Conservation (phyloP, 495 filamentous ascomycete species). For the Xeromyces bisporus region DNA sequence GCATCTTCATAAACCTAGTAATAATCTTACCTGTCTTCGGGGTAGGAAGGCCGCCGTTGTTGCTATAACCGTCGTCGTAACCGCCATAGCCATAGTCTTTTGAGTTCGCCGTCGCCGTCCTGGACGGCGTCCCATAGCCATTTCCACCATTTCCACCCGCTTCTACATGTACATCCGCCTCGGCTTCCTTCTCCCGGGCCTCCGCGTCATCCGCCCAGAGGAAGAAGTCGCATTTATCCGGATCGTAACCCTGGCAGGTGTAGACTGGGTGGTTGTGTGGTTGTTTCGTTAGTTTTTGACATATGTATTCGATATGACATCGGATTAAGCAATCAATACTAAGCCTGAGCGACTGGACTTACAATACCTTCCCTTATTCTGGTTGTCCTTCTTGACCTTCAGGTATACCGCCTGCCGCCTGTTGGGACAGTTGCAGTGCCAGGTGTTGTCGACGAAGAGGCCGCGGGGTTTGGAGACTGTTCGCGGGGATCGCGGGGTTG, state of each 20-base stretch:
- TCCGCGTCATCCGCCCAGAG: slow-evolving; percentile 50
- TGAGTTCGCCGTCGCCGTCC: not conserved
- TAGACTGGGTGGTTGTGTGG: too few species aligned
- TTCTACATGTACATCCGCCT: slow-evolving; percentile 34
- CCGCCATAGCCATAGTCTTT: not conserved
- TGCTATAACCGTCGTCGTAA: slow-evolving; percentile 11
- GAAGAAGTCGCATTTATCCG: slow-evolving; percentile 49
- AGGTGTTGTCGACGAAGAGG: slow-evolving; percentile 36
- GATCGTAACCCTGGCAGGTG: slow-evolving; percentile 38
- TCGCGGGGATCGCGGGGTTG: slow-evolving; percentile 11
- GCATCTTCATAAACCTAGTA: slow-evolving; percentile 1
- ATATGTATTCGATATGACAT: not conserved
- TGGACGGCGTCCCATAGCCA: not conserved
- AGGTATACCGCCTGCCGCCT: slow-evolving; percentile 42
- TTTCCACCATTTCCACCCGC: slow-evolving; percentile 26
- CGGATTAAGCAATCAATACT: too few species aligned
- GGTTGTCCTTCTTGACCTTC: slow-evolving; percentile 46
- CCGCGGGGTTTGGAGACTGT: slow-evolving; percentile 29
- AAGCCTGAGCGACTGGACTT: too few species aligned
- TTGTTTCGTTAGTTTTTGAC: not conserved
- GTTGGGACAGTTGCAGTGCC: slow-evolving; percentile 51
- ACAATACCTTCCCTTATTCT: slow-evolving; percentile 48
- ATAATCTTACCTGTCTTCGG: slow-evolving; percentile 19
- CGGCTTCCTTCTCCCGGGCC: slow-evolving; percentile 32
- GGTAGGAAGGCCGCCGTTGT: slow-evolving; percentile 15